phyloP scores from a whole-genome alignment of 1,139 yeast species.

The Pichia cactophila region DNA sequence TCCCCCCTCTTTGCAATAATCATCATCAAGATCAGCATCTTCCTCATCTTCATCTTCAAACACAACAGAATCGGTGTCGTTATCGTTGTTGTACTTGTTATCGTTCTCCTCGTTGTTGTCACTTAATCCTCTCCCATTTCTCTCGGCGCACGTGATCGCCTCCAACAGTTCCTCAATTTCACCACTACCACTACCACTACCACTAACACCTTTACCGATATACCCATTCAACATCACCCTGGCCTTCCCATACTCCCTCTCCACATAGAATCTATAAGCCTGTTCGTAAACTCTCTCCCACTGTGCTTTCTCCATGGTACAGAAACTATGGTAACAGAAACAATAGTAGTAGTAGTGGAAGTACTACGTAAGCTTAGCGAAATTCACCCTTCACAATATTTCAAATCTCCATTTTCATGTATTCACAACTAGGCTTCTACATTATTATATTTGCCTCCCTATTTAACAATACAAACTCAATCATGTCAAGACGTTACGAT shows the following conservation, averaged over 20 bases:
- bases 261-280: not conserved
- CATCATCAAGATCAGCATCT: not conserved
- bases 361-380: too few species aligned
- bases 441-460: not conserved
- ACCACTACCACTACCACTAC: too few species aligned
- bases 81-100: not conserved
- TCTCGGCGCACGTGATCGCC: not conserved
- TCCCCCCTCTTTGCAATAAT: too few species aligned
- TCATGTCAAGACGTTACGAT: conserved; percentile 78
- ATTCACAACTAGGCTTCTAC: too few species aligned
- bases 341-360: too few species aligned
- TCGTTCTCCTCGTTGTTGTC: not conserved
- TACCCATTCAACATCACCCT: not conserved
- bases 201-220: too few species aligned
- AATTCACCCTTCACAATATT: too few species aligned
- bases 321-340: too few species aligned
- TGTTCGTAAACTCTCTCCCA: not conserved
- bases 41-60: not conserved
- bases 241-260: not conserved
- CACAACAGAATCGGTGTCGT: not conserved
- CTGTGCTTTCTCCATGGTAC: too few species aligned
- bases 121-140: not conserved
- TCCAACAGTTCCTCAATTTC: not conserved
- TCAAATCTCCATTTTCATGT: too few species aligned
- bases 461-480: not conserved